Percentiles rank a stretch among this genome's conserved stretches.
These are phyloP conservation scores for Periconia sp. DNA, from an alignment of 2,329 filamentous ascomycete genomes.

Conservation along the genomic window DNA sequence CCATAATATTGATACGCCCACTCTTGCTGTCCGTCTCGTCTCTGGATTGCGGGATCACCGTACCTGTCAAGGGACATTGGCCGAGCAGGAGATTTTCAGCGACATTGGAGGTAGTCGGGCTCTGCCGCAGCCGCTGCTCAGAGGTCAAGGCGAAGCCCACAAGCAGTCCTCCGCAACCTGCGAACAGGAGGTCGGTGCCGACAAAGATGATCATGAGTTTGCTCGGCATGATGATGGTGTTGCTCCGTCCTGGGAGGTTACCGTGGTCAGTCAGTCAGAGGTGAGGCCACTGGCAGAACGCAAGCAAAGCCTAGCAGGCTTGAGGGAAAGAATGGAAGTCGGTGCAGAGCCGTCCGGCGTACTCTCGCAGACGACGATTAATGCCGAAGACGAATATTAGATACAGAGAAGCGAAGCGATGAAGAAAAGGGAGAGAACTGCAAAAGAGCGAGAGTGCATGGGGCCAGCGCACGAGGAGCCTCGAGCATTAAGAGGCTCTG, in stretches of 20 bases:
- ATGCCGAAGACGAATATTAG: constrained; percentile 33
- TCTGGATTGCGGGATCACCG: constrained; percentile 24
- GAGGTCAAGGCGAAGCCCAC: constrained; percentile 60
- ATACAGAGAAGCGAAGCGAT: constrained; percentile 38
- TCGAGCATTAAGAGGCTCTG: constrained; percentile 43
- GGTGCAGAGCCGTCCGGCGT: constrained; percentile 46
- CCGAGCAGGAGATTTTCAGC: constrained; percentile 59
- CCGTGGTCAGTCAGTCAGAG: too few relatives aligned
- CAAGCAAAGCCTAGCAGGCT: neutral
- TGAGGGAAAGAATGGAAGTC: constrained; percentile 38
- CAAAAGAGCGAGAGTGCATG: constrained; percentile 32
- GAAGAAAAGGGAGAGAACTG: constrained; percentile 30
- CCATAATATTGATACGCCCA: constrained; percentile 8
- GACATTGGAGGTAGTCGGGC: constrained; percentile 56
- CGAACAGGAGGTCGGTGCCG: constrained; percentile 58
- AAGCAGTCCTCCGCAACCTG: constrained; percentile 58
- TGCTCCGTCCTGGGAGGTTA: constrained; percentile 16
- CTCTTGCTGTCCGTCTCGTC: neutral
- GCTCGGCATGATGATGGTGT: constrained; percentile 53
- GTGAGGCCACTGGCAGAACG: too few relatives aligned
- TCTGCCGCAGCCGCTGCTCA: constrained; percentile 49
- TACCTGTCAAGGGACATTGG: constrained; percentile 61
- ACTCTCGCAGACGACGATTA: constrained; percentile 42
- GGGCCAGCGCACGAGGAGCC: constrained; percentile 27
- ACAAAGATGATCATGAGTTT: constrained; percentile 61